Evolutionary conservation across 768 basidiomycete species (phyloP).

Genomic region (Pholiota molesta): DNA sequence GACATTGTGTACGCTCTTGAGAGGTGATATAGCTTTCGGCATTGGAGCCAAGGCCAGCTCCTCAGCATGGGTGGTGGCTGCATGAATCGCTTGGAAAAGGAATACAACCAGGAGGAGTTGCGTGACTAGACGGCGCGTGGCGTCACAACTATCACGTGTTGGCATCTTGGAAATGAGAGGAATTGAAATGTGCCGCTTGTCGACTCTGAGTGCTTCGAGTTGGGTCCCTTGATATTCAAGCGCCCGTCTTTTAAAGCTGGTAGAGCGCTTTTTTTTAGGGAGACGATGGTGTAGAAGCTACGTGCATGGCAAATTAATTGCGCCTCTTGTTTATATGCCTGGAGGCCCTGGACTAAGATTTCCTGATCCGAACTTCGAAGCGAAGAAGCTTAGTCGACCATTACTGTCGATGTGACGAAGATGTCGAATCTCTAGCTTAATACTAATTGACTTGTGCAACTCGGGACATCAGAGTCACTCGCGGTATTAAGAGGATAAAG

Average conservation of each 20-base stretch:
- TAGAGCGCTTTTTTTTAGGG: too few relatives aligned
- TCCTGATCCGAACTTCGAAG: background rate
- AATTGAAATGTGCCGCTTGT: too few relatives aligned
- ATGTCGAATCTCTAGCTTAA: too few relatives aligned
- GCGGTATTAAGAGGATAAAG: too few relatives aligned
- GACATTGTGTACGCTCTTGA: background rate
- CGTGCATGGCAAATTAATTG: too few relatives aligned
- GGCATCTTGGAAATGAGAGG: constrained; percentile 1
- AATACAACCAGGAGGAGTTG: constrained; percentile 2
- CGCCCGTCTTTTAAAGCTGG: background rate
- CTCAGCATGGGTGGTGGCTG: background rate
- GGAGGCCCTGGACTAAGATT: too few relatives aligned
- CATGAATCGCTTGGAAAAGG: constrained; percentile 8
- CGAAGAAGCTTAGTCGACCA: background rate
- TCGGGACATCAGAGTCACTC: too few relatives aligned
- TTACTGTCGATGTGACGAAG: too few relatives aligned
- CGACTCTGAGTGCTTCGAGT: too few relatives aligned
- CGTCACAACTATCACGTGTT: constrained; percentile 15
- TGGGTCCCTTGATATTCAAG: background rate
- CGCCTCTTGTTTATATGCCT: too few relatives aligned
- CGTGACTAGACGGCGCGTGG: constrained; percentile 4
- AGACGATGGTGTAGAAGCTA: too few relatives aligned
- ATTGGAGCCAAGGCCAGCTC: constrained; percentile 8
- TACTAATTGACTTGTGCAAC: too few relatives aligned
- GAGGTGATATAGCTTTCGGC: constrained; percentile 5